phyloP scores from a whole-genome alignment of 2,329 filamentous ascomycete genomes.

The Cytospora leucostoma region DNA sequence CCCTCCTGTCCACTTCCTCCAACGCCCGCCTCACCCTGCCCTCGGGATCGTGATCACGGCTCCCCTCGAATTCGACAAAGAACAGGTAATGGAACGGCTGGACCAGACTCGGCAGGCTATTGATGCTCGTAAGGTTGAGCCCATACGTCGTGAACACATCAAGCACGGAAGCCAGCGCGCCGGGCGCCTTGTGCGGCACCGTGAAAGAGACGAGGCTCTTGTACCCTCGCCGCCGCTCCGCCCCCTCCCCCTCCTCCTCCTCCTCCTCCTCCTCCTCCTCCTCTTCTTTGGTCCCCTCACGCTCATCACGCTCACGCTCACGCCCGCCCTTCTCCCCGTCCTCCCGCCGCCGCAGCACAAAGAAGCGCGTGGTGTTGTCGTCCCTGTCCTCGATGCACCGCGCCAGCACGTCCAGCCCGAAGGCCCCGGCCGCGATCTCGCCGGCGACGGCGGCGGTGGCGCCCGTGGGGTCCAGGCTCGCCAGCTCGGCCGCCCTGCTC shows the following conservation, averaged over 20 bases:
- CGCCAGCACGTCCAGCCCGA: slow-evolving; percentile 70
- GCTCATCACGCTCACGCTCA: not conserved
- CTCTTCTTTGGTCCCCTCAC: not conserved
- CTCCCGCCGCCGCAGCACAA: slow-evolving; percentile 56
- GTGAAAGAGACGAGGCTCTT: slow-evolving; percentile 86
- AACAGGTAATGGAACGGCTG: slow-evolving; percentile 89
- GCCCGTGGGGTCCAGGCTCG: slow-evolving; percentile 58
- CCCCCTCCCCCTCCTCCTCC: slow-evolving; percentile 11
- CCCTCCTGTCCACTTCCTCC: slow-evolving; percentile 56
- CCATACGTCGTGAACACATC: slow-evolving; percentile 72
- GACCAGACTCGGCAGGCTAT: slow-evolving; percentile 75
- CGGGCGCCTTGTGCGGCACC: slow-evolving; percentile 73
- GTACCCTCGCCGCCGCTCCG: slow-evolving; percentile 32
- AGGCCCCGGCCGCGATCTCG: slow-evolving; percentile 67
- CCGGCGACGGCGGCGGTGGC: slow-evolving; percentile 77
- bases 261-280: not conserved
- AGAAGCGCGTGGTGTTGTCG: slow-evolving; percentile 80
- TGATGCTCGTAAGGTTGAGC: slow-evolving; percentile 88
- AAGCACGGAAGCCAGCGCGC: slow-evolving; percentile 80
- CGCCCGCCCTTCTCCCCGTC: not conserved
- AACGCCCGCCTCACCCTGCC: slow-evolving; percentile 63
- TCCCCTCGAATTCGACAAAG: slow-evolving; percentile 84
- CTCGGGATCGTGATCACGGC: slow-evolving; percentile 53
- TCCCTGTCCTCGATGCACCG: slow-evolving; percentile 69
- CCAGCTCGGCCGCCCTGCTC: slow-evolving; percentile 79